Evolutionary conservation across 768 basidiomycete genomes (phyloP).

Genomic region (Calocybe indica): DNA sequence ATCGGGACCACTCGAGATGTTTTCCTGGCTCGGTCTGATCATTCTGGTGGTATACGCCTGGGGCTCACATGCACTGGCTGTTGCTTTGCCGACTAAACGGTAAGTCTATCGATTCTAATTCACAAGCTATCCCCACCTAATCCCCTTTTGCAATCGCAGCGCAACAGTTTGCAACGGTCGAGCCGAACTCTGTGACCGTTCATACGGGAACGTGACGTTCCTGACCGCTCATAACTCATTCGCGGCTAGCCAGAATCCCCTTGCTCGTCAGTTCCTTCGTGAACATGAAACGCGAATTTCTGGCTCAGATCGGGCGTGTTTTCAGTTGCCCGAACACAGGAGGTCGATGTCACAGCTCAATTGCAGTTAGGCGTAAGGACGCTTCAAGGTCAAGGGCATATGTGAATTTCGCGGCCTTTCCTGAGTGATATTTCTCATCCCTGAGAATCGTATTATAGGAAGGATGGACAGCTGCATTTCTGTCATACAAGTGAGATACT

Average conservation of each 20-base stretch:
- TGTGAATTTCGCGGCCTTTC: neutral
- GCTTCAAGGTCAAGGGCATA: conserved; percentile 29
- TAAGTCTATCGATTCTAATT: no score
- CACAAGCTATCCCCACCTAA: no score
- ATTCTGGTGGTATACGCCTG: no score
- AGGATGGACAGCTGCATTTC: conserved; percentile 45
- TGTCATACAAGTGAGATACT: conserved; percentile 55
- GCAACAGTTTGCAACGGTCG: conserved; percentile 59
- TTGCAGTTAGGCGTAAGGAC: conserved; percentile 24
- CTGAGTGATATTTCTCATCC: neutral
- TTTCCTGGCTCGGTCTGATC: no score
- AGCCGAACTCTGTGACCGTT: conserved; percentile 51
- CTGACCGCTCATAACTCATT: conserved; percentile 55
- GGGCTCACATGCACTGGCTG: no score
- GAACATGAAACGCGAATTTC: neutral
- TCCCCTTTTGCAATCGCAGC: conserved; percentile 11
- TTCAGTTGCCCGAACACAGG: conserved; percentile 35
- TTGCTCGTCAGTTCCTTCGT: conserved; percentile 30
- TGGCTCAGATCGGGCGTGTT: neutral
- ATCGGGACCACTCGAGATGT: no score
- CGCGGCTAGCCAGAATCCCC: conserved; percentile 40
- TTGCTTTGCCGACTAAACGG: no score
- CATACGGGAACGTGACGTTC: conserved; percentile 47
- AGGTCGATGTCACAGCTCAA: conserved; percentile 26
- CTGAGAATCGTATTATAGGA: neutral